Percentiles rank a stretch among this genome's conserved stretches.
Conservation (phyloP, 805 yeast species). For the Sugiyamaella valdiviana region DNA sequence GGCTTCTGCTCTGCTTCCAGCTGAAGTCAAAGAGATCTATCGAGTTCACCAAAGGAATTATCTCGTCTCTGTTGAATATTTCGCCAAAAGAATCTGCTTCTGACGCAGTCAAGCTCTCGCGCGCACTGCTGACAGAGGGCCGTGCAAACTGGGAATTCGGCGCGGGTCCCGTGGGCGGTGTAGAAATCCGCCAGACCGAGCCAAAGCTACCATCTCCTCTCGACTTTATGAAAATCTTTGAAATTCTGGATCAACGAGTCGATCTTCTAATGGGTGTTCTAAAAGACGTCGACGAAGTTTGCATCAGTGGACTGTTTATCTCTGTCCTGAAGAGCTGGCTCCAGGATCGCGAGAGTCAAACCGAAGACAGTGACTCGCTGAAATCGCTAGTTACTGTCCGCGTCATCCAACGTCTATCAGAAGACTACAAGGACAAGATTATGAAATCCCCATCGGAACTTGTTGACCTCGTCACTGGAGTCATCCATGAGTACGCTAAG, state of each 20-base stretch:
- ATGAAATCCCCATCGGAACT: conserved; percentile 53
- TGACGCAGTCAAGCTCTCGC: conserved; percentile 31
- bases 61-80: conserved; percentile 9
- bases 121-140: conserved; percentile 27
- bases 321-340: conserved; percentile 58
- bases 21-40: conserved; percentile 17
- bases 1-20: conserved; percentile 22
- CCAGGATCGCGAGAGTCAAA: background rate
- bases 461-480: conserved; percentile 42
- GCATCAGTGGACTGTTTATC: conserved; percentile 43
- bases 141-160: conserved; percentile 27
- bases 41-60: conserved; percentile 6
- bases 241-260: conserved; percentile 40
- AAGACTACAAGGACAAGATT: conserved; percentile 50
- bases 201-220: conserved; percentile 4
- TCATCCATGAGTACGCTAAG: conserved; percentile 34
- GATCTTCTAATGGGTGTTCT: conserved; percentile 42
- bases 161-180: conserved; percentile 25
- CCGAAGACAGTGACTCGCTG: conserved; percentile 33
- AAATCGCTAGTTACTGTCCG: conserved; percentile 53
- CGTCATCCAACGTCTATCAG: conserved; percentile 55
- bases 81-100: background rate
- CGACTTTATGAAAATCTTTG: conserved; percentile 35
- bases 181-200: conserved; percentile 21
- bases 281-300: conserved; percentile 43